Base-by-base conservation (phyloP, 2,329 filamentous ascomycete species). In the Scedosporium dehoogii region DNA sequence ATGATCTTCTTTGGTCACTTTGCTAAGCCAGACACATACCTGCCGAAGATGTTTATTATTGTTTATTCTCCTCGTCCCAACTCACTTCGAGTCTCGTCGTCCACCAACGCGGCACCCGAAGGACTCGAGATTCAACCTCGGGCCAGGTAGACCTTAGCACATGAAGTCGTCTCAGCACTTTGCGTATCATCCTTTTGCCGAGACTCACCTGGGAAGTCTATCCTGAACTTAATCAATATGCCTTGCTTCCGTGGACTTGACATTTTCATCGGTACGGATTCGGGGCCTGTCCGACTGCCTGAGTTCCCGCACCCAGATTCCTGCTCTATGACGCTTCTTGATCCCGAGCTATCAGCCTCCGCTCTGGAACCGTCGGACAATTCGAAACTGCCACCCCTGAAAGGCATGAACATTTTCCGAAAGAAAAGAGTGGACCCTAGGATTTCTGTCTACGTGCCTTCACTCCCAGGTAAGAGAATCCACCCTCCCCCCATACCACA, bases 381-480 rank as follows among this genome's bases (percentile, higher is more conserved):
- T 56, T n/a, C 33, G 33, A 38, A 12, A 38, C 16, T 10, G 1
- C 59, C 46, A 55, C 12, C 21, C 12, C 44, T 10, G 3, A n/a
- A 48, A 2, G 9, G n/a, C 27, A 56, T 42, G 67, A 6, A 62
- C 9, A 66, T 69, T 10, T 67, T 69, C 63, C 64, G 69, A 53
- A 6, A 59, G 53, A 18, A 69, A 61, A 76, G 74, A 65, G 63
- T 66, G 23, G 73, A 75, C 14, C 75, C 82, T 1, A 75, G 70
- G 3, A 72, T 80, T 23, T 82, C 83, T 1, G 81, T 85, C 41
- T 85, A 85, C 66, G 76, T 85, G 12, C 81, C 83, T 2, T 84
- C 82, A 0, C 68, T 76, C 3, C 76, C 81, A 69, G 81, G 82
- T 83, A 69, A 63, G 70, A 65, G 6, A 55, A 16, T 33, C 29